These are phyloP conservation scores for Cryptococcus sp. DNA, from an alignment of 1,284 basidiomycete genomes.

Conservation along the genomic window DNA sequence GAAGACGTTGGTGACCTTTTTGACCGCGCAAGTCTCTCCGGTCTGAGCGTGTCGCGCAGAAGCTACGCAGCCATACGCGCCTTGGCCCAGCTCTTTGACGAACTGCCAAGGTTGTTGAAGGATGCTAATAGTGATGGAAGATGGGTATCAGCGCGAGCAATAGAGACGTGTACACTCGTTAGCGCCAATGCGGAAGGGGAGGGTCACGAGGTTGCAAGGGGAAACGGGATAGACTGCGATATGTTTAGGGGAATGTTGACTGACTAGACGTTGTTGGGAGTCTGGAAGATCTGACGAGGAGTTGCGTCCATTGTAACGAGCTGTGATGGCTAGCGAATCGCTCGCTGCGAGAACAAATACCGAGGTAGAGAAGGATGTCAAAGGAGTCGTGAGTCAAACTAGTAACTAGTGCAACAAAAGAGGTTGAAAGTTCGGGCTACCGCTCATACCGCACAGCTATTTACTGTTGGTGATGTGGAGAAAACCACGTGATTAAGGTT, in stretches of 20 bases:
- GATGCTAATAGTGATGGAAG: slow-evolving; percentile 52
- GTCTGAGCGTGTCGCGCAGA: slow-evolving; percentile 79
- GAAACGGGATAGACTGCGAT: neutral
- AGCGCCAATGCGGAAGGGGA: neutral
- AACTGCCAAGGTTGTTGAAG: slow-evolving; percentile 91
- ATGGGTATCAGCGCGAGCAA: neutral
- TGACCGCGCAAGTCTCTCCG: slow-evolving; percentile 77
- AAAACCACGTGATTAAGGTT: no score
- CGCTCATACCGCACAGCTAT: no score
- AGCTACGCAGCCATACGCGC: slow-evolving; percentile 90
- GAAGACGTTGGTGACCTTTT: slow-evolving; percentile 88
- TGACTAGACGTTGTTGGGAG: slow-evolving; percentile 51
- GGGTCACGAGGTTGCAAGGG: neutral
- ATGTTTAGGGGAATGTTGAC: slow-evolving; percentile 8
- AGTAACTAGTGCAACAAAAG: no score
- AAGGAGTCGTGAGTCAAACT: no score
- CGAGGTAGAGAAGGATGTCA: no score
- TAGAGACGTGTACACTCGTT: no score
- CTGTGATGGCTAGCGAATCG: neutral
- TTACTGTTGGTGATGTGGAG: no score
- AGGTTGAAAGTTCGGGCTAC: no score
- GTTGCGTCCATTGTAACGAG: slow-evolving; percentile 47
- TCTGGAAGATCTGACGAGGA: slow-evolving; percentile 50
- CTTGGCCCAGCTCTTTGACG: slow-evolving; percentile 93
- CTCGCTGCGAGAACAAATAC: no score